Conservation (phyloP, 768 basidiomycete species). For the Candolleomyces aberdarensis region DNA sequence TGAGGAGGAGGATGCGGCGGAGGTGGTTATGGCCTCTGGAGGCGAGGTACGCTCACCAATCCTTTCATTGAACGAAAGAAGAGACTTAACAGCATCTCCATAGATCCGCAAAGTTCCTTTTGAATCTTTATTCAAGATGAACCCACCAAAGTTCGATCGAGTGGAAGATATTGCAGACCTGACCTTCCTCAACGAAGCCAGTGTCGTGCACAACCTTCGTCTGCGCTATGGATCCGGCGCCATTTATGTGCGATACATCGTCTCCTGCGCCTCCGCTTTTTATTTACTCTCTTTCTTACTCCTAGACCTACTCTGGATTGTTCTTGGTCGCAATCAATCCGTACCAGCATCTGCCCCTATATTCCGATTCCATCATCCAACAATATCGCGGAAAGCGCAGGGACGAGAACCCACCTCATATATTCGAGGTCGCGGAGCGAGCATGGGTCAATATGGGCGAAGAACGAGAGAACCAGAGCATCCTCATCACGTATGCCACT, state of each 20-base stretch:
- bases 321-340: constrained; percentile 99
- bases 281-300: constrained; percentile 5
- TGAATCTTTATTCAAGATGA: constrained; percentile 90
- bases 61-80: not conserved
- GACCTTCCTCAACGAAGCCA: constrained; percentile 97
- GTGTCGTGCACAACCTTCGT: constrained; percentile 96
- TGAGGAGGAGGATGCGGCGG: constrained; percentile 75
- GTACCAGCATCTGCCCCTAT: constrained; percentile 88
- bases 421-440: constrained; percentile 94
- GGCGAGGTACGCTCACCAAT: constrained; percentile 61
- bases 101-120: constrained; percentile 57
- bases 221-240: constrained; percentile 87
- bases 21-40: constrained; percentile 81
- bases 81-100: constrained; percentile 1
- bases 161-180: constrained; percentile 98
- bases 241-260: constrained; percentile 74
- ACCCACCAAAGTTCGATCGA: constrained; percentile 96
- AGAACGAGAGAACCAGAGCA: constrained; percentile 95
- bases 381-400: constrained; percentile 88
- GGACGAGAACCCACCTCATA: constrained; percentile 93
- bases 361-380: constrained; percentile 83
- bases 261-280: constrained; percentile 26
- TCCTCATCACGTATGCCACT: constrained; percentile 86
- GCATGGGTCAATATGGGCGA: constrained; percentile 99
- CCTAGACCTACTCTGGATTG: constrained; percentile 88